Percentiles rank a stretch among this genome's conserved stretches.
Evolutionary conservation across 768 basidiomycete genomes (phyloP).

Genomic region (Termitomyces sp.): DNA sequence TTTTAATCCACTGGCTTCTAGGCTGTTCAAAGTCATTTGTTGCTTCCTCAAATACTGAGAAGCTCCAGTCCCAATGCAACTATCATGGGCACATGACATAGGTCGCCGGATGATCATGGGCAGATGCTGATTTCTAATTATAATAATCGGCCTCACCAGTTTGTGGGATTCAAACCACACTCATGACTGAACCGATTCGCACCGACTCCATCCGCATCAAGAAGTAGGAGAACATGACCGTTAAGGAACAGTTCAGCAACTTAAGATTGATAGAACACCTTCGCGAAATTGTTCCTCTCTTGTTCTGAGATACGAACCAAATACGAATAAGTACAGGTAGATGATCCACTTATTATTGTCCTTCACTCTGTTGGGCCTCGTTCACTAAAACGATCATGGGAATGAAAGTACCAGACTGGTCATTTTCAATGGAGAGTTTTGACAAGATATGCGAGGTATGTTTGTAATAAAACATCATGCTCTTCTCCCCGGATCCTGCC

Average conservation of each 20-base stretch:
- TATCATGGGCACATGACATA: neutral
- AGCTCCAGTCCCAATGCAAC: neutral
- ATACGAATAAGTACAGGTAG: too few species aligned
- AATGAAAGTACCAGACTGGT: constrained; percentile 16
- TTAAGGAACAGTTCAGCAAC: constrained; percentile 25
- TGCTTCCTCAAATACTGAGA: neutral
- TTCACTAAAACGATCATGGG: constrained; percentile 10
- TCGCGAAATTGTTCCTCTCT: constrained; percentile 23
- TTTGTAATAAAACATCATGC: neutral
- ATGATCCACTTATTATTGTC: neutral
- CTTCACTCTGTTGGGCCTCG: neutral
- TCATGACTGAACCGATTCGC: constrained; percentile 9
- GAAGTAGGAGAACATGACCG: constrained; percentile 23
- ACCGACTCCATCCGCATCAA: constrained; percentile 27
- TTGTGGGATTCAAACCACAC: neutral
- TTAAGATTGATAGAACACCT: constrained; percentile 29
- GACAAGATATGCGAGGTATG: constrained; percentile 27
- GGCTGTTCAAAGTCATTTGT: neutral
- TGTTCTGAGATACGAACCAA: constrained; percentile 31
- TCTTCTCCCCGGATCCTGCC: too few species aligned
- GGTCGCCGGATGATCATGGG: too few species aligned
- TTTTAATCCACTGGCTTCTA: too few species aligned
- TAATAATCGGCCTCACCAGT: neutral
- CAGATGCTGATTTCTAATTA: too few species aligned
- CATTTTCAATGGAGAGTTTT: constrained; percentile 27